Percentiles rank a stretch among this genome's conserved stretches.
Evolutionary conservation across 257 asterid genomes (phyloP).

Genomic region (Orobanche coerulescens): DNA sequence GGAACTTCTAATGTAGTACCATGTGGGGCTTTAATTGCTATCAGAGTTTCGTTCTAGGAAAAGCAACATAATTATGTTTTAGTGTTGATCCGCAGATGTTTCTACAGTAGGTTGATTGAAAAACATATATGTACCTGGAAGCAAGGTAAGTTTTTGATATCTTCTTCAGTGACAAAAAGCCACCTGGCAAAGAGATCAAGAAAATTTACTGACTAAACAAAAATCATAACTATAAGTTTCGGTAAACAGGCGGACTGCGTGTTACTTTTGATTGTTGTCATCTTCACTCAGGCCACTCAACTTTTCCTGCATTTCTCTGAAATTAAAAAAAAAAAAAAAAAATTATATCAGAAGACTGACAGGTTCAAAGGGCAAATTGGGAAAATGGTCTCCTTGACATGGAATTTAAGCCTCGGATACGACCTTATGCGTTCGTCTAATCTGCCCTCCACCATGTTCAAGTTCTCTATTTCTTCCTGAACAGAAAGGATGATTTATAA

Average conservation of each 20-base stretch:
- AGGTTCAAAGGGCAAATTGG: conserved; percentile 10
- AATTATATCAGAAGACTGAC: conserved; percentile 18
- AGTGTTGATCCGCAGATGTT: no score
- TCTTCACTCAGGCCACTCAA: conserved; percentile 62
- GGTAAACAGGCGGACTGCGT: not conserved
- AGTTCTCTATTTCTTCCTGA: conserved; percentile 57
- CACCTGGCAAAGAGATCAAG: conserved; percentile 50
- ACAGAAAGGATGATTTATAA: conserved; percentile 23
- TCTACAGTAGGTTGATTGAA: no score
- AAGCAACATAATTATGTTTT: conserved; percentile 2
- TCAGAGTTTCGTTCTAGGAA: conserved; percentile 77
- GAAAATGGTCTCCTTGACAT: not conserved
- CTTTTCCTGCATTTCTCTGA: conserved; percentile 62
- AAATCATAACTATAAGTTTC: not conserved
- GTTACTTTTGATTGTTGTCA: conserved; percentile 52
- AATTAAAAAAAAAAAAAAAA: conserved; percentile 28
- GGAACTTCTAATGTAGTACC: conserved; percentile 95
- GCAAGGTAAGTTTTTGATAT: conserved; percentile 71
- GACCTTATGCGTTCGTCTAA: conserved; percentile 57
- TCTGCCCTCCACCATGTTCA: conserved; percentile 41
- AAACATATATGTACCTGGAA: no score
- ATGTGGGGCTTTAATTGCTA: conserved; percentile 95
- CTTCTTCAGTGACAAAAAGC: conserved; percentile 90
- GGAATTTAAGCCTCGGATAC: conserved; percentile 8
- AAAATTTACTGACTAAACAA: not conserved